Base-by-base conservation (phyloP, 495 filamentous ascomycete genomes). In the Penicillium antarcticum region DNA sequence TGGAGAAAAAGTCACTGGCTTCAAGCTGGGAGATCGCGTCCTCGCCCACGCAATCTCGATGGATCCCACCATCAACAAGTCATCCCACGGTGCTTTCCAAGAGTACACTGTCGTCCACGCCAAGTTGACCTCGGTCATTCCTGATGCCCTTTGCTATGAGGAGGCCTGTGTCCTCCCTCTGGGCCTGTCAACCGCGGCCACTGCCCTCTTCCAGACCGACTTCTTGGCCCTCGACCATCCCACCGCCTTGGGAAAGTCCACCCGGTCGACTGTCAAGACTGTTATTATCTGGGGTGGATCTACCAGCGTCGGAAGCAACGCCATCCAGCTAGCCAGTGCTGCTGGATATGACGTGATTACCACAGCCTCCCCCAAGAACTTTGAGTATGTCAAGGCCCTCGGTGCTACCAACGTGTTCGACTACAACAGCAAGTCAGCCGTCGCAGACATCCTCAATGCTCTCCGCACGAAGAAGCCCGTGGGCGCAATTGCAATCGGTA, bases 391-490 rank as follows among this genome's bases (percentile, higher is more conserved):
- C 33, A 76, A 73, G 53, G 55, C 45, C 1, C 70, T 85, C 0
- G 84, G 85, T 5, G 85, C 84, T 2, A 68, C 42, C 18, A 43
- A 69, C n/a, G 79, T 75, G 1, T 80, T 85, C 44, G 83, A 88
- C 62, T 85, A 88, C 62, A 68, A 68, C 7, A 65, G 55, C 39
- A 16, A 57, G 3, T 68, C 56, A 0, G 61, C 76, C 0, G 60
- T 69, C 1, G 45, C 63, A 0, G 65, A 69, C 13, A 43, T 74
- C 1, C 26, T 68, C 18, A 13, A 29, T 0, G 55, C 49, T 2
- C 18, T 63, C 1, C 9, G 51, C 13, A 56, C 45, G 3, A 35
- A 36, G 13, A 45, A 41, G 4, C 32, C 42, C 8, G 48, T 34
- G 2, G 57, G 57, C 4, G 52, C 45, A 1, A 45, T 52, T 5